Evolutionary conservation across 352 stramenopile genomes (phyloP).

Genomic region (Albugo laibachii): DNA sequence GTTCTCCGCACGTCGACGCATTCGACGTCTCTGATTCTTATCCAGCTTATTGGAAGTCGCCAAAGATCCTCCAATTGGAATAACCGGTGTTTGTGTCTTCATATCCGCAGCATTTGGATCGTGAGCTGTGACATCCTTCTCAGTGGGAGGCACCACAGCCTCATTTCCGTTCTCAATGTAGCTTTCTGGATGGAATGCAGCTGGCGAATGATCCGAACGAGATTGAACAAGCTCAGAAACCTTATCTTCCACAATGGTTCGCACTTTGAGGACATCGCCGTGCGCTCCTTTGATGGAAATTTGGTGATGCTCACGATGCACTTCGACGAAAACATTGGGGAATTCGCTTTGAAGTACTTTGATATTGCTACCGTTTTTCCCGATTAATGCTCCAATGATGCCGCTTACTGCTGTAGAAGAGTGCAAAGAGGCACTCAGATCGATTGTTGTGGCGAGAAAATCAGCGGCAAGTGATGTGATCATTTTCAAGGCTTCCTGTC

Average conservation of each 20-base stretch:
- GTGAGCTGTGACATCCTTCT: too few species aligned
- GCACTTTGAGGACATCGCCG: slow-evolving; percentile 26
- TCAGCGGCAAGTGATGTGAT: slow-evolving; percentile 1
- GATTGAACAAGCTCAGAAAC: slow-evolving; percentile 26
- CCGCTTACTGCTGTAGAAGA: slow-evolving; percentile 12
- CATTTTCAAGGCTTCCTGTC: slow-evolving; percentile 32
- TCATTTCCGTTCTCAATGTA: too few species aligned
- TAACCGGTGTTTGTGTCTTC: too few species aligned
- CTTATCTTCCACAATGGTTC: slow-evolving; percentile 48
- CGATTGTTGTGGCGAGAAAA: neutral
- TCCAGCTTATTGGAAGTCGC: slow-evolving; percentile 24
- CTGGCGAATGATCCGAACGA: too few species aligned
- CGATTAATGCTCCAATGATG: slow-evolving; percentile 54
- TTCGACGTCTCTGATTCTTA: slow-evolving; percentile 62
- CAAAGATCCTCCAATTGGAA: slow-evolving; percentile 14
- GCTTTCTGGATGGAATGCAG: too few species aligned
- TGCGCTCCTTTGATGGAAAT: slow-evolving; percentile 35
- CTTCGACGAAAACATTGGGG: slow-evolving; percentile 36
- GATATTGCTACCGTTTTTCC: slow-evolving; percentile 65
- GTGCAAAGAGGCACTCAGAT: slow-evolving; percentile 1
- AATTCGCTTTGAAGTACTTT: slow-evolving; percentile 42
- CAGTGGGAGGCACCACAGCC: too few species aligned
- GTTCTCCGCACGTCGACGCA: slow-evolving; percentile 62
- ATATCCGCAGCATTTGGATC: too few species aligned
- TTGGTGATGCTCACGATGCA: slow-evolving; percentile 21